Evolutionary conservation across 2,329 filamentous ascomycete genomes (phyloP).

Genomic region (Sporothrix globosa): DNA sequence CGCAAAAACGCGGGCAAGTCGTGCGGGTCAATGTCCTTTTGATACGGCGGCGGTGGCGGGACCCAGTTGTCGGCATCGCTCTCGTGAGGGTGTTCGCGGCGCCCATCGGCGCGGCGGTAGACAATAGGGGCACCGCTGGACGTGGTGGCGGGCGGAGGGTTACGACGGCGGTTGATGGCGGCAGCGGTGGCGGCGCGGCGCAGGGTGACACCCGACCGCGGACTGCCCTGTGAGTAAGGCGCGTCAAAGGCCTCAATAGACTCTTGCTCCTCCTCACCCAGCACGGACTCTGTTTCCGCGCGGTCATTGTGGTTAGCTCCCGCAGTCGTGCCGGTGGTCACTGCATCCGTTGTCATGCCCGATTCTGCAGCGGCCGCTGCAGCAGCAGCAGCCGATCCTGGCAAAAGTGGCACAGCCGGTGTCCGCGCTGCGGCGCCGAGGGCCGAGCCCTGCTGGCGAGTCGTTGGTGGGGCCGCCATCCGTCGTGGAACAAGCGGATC

Average conservation of each 20-base stretch:
- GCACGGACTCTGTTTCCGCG: conserved; percentile 52
- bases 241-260: conserved; percentile 62
- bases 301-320: conserved; percentile 38
- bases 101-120: conserved; percentile 70
- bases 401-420: conserved; percentile 27
- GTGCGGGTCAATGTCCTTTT: conserved; percentile 60
- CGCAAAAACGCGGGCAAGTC: conserved; percentile 61
- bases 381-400: neutral
- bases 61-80: conserved; percentile 90
- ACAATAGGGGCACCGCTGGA: conserved; percentile 58
- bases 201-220: conserved; percentile 69
- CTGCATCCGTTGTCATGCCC: neutral
- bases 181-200: conserved; percentile 77
- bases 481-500: conserved; percentile 59
- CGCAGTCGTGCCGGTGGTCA: neutral
- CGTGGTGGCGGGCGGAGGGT: conserved; percentile 61
- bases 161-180: conserved; percentile 69
- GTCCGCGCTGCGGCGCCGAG: conserved; percentile 33
- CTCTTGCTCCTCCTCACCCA: conserved; percentile 57
- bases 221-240: conserved; percentile 73
- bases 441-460: conserved; percentile 24
- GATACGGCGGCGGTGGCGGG: conserved; percentile 80
- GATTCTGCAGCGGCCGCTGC: conserved; percentile 4
- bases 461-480: conserved; percentile 44
- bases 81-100: conserved; percentile 76